Base-by-base conservation (phyloP, 2,329 filamentous ascomycete species). In the Myrmaecium sp. region DNA sequence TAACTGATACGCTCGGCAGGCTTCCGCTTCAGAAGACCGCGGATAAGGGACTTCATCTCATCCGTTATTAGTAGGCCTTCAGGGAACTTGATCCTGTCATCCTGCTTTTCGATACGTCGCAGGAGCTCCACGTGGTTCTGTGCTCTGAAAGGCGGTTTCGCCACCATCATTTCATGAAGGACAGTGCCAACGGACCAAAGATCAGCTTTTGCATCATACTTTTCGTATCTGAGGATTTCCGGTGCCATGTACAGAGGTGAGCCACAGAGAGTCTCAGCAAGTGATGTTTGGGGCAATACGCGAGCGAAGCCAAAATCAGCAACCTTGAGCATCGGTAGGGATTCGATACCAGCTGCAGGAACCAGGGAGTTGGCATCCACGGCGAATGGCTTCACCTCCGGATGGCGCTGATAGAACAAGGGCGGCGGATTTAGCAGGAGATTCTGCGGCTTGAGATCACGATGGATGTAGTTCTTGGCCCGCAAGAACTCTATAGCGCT, bases 271-370 rank as follows among this genome's bases (percentile, higher is more conserved):
- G 89, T 98, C 50, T 98, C 89, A 7, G 89, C 89, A 35, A 98
- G 65, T 4, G 84, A 86, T 0, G 86, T 92, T 5, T 80, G 74
- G 2, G 89, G 86, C 25, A 98, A 59, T 29, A 91, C 82, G 30
- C 89, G 74, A 30, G 89, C 89, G 48, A 98, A 98, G n/a, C 89
- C 89, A 46, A 98, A 98, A 56, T 98, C 89, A 30, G 89, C 89
- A 40, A 98, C 74, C 57, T 98, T 98, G 33, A 98, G 69, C 76
- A 95, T 91, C 4, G 89, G 89, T 21, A 98, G 56, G 11, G 83
- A 89, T 28, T 70, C 64, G 16, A 98, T 59, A 5, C 89, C 89
- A 14, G 75, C 74, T 14, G 75, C 68, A 4, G 86, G 83, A 23
- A 81, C 77, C 30, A 89, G 61, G 1, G 82, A 84, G 46, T 84